These are phyloP conservation scores for Myxozyma geophila DNA, from an alignment of 805 yeast species.

Conservation along the genomic window DNA sequence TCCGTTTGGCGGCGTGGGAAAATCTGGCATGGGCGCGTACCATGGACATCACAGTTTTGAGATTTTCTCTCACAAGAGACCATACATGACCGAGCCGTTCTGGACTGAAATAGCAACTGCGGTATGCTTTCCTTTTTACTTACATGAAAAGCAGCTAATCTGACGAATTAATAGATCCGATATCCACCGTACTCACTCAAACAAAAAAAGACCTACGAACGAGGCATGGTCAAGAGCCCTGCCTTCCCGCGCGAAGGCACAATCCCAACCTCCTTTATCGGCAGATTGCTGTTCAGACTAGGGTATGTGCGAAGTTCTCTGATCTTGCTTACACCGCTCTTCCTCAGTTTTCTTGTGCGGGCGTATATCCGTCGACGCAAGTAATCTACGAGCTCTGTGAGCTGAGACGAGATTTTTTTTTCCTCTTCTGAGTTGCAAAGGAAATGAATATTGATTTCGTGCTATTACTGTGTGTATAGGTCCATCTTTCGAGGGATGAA, in stretches of 20 bases:
- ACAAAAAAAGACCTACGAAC: slow-evolving; percentile 3
- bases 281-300: slow-evolving; percentile 6
- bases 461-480: not conserved
- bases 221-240: slow-evolving; percentile 3
- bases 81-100: slow-evolving; percentile 64
- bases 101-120: slow-evolving; percentile 64
- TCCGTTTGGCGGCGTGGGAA: slow-evolving; percentile 93
- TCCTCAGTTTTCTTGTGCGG: not conserved
- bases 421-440: no score
- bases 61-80: slow-evolving; percentile 77
- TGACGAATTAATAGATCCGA: slow-evolving; percentile 12
- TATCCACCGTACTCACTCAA: slow-evolving; percentile 28
- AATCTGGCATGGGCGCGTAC: slow-evolving; percentile 80
- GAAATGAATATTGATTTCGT: not conserved
- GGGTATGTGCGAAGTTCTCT: slow-evolving; percentile 9
- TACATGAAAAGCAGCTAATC: not conserved
- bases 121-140: slow-evolving; percentile 60
- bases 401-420: no score
- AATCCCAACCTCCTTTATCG: slow-evolving; percentile 19
- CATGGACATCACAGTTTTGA: slow-evolving; percentile 75
- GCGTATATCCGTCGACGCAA: slow-evolving; percentile 1
- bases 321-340: not conserved
- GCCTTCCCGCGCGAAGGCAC: slow-evolving; percentile 32
- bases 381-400: not conserved
- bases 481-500: not conserved